Evolutionary conservation across 2,329 filamentous ascomycete genomes (phyloP).

Genomic region (Colletotrichum chrysophilum): DNA sequence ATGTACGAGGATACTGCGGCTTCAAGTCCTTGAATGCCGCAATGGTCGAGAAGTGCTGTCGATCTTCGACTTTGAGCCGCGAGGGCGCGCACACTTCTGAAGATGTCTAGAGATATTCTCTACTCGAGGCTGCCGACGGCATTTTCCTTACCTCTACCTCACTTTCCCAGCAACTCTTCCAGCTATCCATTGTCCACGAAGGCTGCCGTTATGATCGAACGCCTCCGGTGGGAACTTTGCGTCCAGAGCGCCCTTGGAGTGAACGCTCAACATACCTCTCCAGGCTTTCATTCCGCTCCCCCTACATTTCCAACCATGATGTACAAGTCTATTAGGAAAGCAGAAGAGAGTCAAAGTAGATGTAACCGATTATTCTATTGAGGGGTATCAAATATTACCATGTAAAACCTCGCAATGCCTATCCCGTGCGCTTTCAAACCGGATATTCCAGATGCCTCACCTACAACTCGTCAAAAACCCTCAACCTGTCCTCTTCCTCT

Average conservation of each 20-base stretch:
- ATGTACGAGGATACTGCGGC: neutral
- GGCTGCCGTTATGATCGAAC: neutral
- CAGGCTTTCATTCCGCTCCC: neutral
- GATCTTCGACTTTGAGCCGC: neutral
- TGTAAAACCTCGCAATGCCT: neutral
- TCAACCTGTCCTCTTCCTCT: constrained; percentile 40
- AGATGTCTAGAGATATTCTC: neutral
- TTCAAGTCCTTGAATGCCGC: neutral
- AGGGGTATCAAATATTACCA: constrained; percentile 16
- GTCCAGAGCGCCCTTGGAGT: neutral
- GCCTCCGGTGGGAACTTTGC: neutral
- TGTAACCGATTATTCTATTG: neutral
- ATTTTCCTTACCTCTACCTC: neutral
- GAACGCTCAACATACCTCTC: neutral
- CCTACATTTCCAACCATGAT: neutral
- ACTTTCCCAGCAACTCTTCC: neutral
- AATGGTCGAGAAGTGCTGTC: neutral
- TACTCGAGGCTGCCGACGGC: neutral
- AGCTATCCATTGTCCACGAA: neutral
- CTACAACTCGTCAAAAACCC: constrained; percentile 54
- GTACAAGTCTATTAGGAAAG: neutral
- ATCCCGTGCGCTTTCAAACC: neutral
- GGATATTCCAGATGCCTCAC: too few relatives aligned
- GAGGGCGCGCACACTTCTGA: neutral
- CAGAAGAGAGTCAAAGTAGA: neutral